Percentiles rank a stretch among this genome's conserved stretches.
phyloP scores from a whole-genome alignment of 2,329 filamentous ascomycete species.

The Camillea tinctor region DNA sequence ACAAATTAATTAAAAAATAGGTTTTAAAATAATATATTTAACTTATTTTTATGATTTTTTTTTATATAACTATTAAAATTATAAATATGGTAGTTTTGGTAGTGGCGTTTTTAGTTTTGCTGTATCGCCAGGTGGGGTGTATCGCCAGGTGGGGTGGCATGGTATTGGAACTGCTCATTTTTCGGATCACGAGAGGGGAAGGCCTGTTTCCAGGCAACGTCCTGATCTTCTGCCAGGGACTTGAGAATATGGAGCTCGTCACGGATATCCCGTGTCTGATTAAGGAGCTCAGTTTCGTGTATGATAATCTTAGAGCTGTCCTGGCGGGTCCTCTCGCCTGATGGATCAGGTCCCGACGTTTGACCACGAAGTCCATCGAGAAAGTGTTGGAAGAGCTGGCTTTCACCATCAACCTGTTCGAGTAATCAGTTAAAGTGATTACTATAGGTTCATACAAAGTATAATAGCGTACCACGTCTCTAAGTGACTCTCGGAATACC shows the following conservation, averaged over 20 bases:
- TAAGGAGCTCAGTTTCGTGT: constrained; percentile 10
- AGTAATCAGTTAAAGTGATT: constrained; percentile 1
- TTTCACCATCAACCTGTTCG: constrained; percentile 8
- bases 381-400: constrained; percentile 7
- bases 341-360: not conserved
- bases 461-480: constrained; percentile 6
- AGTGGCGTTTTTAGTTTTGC: no score
- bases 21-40: no score
- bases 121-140: no score
- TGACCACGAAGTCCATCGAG: constrained; percentile 1
- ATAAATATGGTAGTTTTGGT: no score
- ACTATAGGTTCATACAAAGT: not conserved
- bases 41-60: no score
- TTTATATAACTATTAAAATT: no score
- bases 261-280: constrained; percentile 8
- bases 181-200: not conserved
- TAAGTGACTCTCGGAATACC: constrained; percentile 14
- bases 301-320: constrained; percentile 9
- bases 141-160: no score
- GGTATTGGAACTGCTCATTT: not conserved
- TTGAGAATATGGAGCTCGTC: constrained; percentile 13
- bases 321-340: not conserved
- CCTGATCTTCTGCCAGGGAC: constrained; percentile 13
- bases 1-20: no score
- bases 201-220: constrained; percentile 12